Evolutionary conservation across 2,329 filamentous ascomycete species (phyloP), one percentile per base, ranked within the genome.

Genomic region (Colletotrichum truncatum): DNA sequence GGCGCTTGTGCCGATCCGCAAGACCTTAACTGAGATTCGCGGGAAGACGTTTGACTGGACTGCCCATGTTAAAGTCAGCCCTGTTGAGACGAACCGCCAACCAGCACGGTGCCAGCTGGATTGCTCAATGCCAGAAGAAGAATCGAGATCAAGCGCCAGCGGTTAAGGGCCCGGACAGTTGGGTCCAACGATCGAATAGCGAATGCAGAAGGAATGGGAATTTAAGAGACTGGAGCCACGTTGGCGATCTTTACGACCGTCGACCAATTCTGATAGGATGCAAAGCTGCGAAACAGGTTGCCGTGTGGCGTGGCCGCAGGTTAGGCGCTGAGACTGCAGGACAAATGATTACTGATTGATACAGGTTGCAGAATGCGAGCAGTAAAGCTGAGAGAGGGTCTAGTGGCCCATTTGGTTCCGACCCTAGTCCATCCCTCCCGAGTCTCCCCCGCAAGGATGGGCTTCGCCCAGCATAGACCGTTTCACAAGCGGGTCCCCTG

Each of bases 191-290:
- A 59, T 53, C 52, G 30, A 64, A 52, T 28, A 6, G 59, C 28
- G n/a, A n/a, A 32, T 64, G 46, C 18, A 52, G 60, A 32, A 62
- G 62, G 43, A 6, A 43, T 53, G 32, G 28, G 12, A 23, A 45
- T 46, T 34, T 18, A 30, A 41, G 18, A 49, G 41, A 55, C 51
- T 67, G 65, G 65, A 62, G 62, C 65, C 65, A 67, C 65, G 65
- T 67, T 46, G 43, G 45, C 48, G 28, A 66, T 62, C 49, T 52
- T 38, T 6, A 56, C 23, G 36, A 32, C 25, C 38, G 30, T 18
- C 30, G 41, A 64, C 48, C 16, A 12, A 25, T 18, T 6, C 30
- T 32, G 16, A 32, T 14, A 48, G 52, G 36, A 32, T 39, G 18
- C 7, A 26, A 39, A 3, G n/a, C 23, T 36, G 55, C 25, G 18